Evolutionary conservation across 139 green algal genomes (phyloP), one percentile per base, ranked within the genome.

Genomic region (Coelastrella sp.): DNA sequence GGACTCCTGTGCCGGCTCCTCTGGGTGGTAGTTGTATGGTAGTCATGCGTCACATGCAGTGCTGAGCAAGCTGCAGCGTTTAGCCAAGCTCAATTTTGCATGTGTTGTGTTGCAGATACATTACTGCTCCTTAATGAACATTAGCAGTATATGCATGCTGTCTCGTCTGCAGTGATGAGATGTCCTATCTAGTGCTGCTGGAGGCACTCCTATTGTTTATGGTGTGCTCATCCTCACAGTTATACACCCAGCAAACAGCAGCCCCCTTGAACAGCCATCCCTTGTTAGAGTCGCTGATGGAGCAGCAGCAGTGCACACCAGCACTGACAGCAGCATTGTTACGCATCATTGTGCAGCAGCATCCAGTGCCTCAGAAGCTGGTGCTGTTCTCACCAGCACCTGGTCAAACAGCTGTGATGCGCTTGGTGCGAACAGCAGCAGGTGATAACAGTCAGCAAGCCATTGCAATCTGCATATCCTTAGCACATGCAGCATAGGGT

Each of bases 201-300:
- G 94, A 97, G 88, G 77, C 88, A 5, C 9, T 95, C 17, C 87
- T 90, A 59, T 86, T 94, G 85, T 85, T 98, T 35, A 67, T 96
- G 43, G 88, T 94, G 45, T 79, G 91, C 60, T 79, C 37, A 30
- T 93, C 90, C 50, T 96, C 89, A 11, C 92, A 94, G 89, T 89
- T 97, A 32, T 94, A 93, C 85, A 85, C 85, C 4, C 83, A 88
- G 51, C 68, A 66, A 23, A 82, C 86, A 32, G 60, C 34, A 8
- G 60, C 57, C 32, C 59, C 37, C 9, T 25, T 41, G n/a, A 81
- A 72, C 51, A 78, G 51, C 32, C 90, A 94, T 72, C 91, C 91
- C 21, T 89, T 93, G 74, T 60, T 91, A 30, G 90, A 94, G 32
- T 82, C 79, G 1, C 48, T 94, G 35, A 88, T 92, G 82, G 57